Percentiles rank a stretch among this genome's conserved stretches.
phyloP scores from a whole-genome alignment of 2,329 filamentous ascomycete genomes.

The Fusarium sp. region DNA sequence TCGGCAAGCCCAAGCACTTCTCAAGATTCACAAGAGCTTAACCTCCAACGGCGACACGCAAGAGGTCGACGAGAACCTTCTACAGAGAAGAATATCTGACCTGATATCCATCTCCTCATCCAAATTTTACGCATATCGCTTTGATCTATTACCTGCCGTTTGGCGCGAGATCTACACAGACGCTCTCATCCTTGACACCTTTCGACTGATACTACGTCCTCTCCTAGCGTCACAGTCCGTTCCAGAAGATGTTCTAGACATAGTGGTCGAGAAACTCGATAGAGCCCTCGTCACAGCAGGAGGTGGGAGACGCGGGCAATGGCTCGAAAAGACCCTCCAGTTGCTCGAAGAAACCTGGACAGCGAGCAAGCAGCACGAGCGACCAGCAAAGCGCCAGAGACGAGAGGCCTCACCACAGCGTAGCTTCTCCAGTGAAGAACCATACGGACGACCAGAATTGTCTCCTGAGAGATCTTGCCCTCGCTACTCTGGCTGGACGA shows the following conservation, averaged over 20 bases:
- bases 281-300: slow-evolving; percentile 82
- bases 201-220: slow-evolving; percentile 48
- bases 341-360: slow-evolving; percentile 52
- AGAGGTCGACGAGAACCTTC: slow-evolving; percentile 39
- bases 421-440: slow-evolving; percentile 47
- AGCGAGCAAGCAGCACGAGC: slow-evolving; percentile 17
- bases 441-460: slow-evolving; percentile 45
- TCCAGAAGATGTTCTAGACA: slow-evolving; percentile 56
- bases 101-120: slow-evolving; percentile 70
- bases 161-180: slow-evolving; percentile 82
- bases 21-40: slow-evolving; percentile 39
- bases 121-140: slow-evolving; percentile 78
- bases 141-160: slow-evolving; percentile 71
- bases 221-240: slow-evolving; percentile 8
- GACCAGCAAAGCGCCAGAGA: slow-evolving; percentile 41
- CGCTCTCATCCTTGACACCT: slow-evolving; percentile 73
- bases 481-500: slow-evolving; percentile 57
- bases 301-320: slow-evolving; percentile 62
- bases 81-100: slow-evolving; percentile 64
- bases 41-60: background rate
- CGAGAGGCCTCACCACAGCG: background rate
- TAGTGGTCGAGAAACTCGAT: slow-evolving; percentile 76
- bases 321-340: slow-evolving; percentile 65
- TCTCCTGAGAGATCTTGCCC: slow-evolving; percentile 42
- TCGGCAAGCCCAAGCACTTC: slow-evolving; percentile 45